Conservation (phyloP, 148 eudicot genomes). For the Fagopyrum homotropicum region DNA sequence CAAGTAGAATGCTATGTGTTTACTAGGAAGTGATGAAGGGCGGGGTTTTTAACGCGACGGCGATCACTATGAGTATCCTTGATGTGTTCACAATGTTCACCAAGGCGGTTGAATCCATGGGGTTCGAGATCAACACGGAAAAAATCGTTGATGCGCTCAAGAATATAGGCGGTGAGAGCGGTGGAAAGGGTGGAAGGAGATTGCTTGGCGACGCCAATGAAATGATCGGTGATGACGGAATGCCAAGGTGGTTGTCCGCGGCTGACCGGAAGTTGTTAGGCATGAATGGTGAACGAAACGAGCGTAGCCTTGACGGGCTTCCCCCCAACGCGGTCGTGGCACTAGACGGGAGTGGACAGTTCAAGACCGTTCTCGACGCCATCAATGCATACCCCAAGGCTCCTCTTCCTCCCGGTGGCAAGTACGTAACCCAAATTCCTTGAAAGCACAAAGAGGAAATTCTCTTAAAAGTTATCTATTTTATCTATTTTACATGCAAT, state of each 20-base stretch:
- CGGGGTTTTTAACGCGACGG: conserved; percentile 26
- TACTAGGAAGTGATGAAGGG: conserved; percentile 19
- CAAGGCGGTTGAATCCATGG: conserved; percentile 14
- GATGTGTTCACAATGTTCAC: conserved; percentile 34
- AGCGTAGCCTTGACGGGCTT: background rate
- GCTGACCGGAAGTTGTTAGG: conserved; percentile 34
- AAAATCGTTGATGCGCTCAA: conserved; percentile 9
- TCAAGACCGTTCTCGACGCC: conserved; percentile 32
- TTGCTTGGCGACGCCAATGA: conserved; percentile 24
- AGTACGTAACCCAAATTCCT: background rate
- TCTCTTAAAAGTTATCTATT: too few relatives aligned
- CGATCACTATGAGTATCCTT: conserved; percentile 40
- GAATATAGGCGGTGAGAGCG: background rate
- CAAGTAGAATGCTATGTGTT: too few relatives aligned
- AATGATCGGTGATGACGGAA: conserved; percentile 24
- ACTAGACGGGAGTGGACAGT: conserved; percentile 47
- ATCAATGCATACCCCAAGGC: conserved; percentile 28
- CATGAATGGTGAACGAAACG: background rate
- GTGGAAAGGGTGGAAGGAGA: conserved; percentile 9
- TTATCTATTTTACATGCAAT: background rate
- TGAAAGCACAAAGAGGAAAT: too few relatives aligned
- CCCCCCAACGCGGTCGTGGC: conserved; percentile 41
- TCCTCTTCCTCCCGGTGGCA: background rate
- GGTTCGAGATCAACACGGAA: conserved; percentile 23
- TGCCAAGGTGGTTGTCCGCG: conserved; percentile 42